These are phyloP conservation scores for Eucalyptus cladocalyx DNA, from an alignment of 345 rosid genomes.

Conservation along the genomic window DNA sequence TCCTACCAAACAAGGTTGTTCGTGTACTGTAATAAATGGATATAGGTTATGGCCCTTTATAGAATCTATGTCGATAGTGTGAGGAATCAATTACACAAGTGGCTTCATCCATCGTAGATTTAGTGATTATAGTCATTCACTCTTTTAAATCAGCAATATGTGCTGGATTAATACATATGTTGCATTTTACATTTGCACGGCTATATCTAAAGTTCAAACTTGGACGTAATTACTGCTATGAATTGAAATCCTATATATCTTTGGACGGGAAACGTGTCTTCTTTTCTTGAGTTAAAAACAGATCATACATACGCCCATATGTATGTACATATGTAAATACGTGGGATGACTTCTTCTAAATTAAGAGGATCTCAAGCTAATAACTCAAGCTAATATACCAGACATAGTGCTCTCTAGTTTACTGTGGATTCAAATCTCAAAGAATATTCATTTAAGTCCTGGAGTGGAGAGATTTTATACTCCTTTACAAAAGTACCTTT, in stretches of 20 bases:
- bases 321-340: background rate
- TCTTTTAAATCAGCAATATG: background rate
- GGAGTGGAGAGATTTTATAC: background rate
- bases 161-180: background rate
- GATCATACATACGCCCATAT: background rate
- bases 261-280: fast-evolving
- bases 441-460: background rate
- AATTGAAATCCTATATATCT: background rate
- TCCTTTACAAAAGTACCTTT: background rate
- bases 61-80: background rate
- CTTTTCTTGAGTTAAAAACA: background rate
- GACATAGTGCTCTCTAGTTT: background rate
- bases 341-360: background rate
- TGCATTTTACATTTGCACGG: background rate
- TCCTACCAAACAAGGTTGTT: background rate
- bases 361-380: background rate
- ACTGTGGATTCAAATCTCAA: background rate
- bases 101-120: background rate
- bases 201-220: background rate
- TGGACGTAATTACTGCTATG: background rate
- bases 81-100: background rate
- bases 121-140: background rate
- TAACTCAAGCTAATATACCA: background rate
- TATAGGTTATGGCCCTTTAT: background rate
- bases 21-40: background rate